A percentile compares a stretch with the other conserved stretches of the same genome.
These are phyloP conservation scores for Alternaria sp. DNA, from an alignment of 2,329 filamentous ascomycete genomes.

Conservation along the genomic window DNA sequence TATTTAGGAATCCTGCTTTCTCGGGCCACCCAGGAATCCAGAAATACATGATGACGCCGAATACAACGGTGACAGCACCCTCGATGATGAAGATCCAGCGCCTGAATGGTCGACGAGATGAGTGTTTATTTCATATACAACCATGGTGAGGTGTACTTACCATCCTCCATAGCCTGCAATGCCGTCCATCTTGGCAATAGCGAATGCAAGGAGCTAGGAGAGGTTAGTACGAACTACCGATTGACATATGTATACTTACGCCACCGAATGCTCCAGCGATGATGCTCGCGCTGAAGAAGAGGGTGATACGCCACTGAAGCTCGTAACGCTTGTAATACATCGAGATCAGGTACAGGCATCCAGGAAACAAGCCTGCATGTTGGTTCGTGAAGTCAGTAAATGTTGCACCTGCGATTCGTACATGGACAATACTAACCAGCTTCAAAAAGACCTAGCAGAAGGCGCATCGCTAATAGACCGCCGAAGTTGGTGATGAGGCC, in stretches of 20 bases:
- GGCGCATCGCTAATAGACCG: constrained; percentile 57
- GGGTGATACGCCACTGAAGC: constrained; percentile 50
- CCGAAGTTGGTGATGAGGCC: constrained; percentile 56
- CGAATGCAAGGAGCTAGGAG: constrained; percentile 47
- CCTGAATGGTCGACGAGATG: background rate
- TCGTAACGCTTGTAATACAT: constrained; percentile 55
- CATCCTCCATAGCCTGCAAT: constrained; percentile 52
- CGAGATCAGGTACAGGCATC: constrained; percentile 41
- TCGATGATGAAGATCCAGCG: constrained; percentile 45
- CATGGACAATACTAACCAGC: constrained; percentile 44
- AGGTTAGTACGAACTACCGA: background rate
- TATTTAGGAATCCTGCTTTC: constrained; percentile 42
- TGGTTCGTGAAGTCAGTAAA: background rate
- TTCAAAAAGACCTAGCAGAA: constrained; percentile 46
- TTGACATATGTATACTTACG: constrained; percentile 19
- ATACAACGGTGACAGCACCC: constrained; percentile 35
- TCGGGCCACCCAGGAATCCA: constrained; percentile 57
- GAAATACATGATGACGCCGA: constrained; percentile 58
- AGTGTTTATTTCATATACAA: background rate
- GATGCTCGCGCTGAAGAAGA: constrained; percentile 52
- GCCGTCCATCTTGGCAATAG: constrained; percentile 67
- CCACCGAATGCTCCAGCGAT: constrained; percentile 52
- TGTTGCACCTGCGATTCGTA: constrained; percentile 2
- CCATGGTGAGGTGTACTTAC: background rate
- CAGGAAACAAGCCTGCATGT: constrained; percentile 8